A percentile compares a stretch with the other conserved stretches of the same genome.
phyloP scores from a whole-genome alignment of 2,329 filamentous ascomycete species.

The Chlorencoelia australis region DNA sequence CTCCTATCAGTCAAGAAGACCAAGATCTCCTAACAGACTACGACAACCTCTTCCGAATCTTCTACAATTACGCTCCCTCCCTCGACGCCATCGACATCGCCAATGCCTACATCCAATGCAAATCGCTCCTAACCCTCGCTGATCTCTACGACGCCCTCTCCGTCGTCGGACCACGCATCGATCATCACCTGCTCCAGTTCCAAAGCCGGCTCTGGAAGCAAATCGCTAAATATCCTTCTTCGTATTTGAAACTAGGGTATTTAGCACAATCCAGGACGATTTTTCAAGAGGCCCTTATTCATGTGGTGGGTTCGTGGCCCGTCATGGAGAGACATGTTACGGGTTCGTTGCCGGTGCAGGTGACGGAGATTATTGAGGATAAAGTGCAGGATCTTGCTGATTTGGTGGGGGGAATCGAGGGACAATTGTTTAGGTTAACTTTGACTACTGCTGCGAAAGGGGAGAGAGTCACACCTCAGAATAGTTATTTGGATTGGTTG shows the following conservation, averaged over 20 bases:
- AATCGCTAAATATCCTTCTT: constrained; percentile 90
- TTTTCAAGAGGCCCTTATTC: constrained; percentile 79
- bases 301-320: constrained; percentile 93
- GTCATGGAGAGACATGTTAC: constrained; percentile 68
- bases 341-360: constrained; percentile 56
- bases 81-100: constrained; percentile 84
- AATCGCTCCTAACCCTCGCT: constrained; percentile 76
- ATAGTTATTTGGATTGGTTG: constrained; percentile 81
- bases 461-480: constrained; percentile 71
- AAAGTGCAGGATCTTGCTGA: constrained; percentile 90
- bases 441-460: constrained; percentile 68
- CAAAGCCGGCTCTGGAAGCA: constrained; percentile 89
- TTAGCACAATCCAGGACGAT: constrained; percentile 75
- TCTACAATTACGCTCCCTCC: constrained; percentile 83
- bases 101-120: constrained; percentile 88
- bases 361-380: constrained; percentile 86
- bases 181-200: constrained; percentile 89
- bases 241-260: constrained; percentile 82
- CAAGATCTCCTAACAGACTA: constrained; percentile 81
- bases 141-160: constrained; percentile 88
- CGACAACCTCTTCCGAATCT: constrained; percentile 89
- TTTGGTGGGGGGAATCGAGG: constrained; percentile 67
- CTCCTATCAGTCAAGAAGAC: constrained; percentile 46
- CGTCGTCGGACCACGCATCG: constrained; percentile 80
- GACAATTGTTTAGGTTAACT: constrained; percentile 69